phyloP scores from a whole-genome alignment of 139 green algal genomes.

The Trebouxia sp. region DNA sequence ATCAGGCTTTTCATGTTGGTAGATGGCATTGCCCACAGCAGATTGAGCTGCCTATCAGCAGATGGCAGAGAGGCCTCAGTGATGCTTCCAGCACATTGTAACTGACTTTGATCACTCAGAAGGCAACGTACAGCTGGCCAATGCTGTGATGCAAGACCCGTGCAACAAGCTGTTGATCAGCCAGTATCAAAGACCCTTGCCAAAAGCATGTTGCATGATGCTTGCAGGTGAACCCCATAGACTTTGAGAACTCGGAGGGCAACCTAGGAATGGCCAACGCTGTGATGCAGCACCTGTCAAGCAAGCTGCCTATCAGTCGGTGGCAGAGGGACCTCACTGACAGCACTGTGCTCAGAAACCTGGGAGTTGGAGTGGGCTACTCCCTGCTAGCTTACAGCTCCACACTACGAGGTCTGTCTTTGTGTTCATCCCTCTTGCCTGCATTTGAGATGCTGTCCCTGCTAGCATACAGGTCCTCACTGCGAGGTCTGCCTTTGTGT shows the following conservation, averaged over 20 bases:
- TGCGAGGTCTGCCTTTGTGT: slow-evolving; percentile 46
- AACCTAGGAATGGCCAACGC: slow-evolving; percentile 98
- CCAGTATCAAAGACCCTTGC: too few relatives aligned
- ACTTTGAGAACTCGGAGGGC: slow-evolving; percentile 99
- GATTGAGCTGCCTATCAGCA: too few relatives aligned
- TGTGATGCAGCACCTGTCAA: slow-evolving; percentile 87
- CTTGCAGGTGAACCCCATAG: slow-evolving; percentile 92
- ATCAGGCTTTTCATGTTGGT: too few relatives aligned
- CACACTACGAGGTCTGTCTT: slow-evolving; percentile 57
- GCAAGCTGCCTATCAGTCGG: slow-evolving; percentile 92
- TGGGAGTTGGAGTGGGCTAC: slow-evolving; percentile 91
- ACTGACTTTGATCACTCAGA: too few relatives aligned
- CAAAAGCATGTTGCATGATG: neutral
- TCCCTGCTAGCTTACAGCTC: slow-evolving; percentile 89
- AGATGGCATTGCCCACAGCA: too few relatives aligned
- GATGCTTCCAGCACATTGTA: too few relatives aligned
- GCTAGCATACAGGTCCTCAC: slow-evolving; percentile 86
- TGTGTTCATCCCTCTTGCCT: neutral
- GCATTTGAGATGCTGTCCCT: slow-evolving; percentile 50
- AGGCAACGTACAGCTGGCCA: too few relatives aligned
- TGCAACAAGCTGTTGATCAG: too few relatives aligned
- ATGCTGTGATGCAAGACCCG: too few relatives aligned
- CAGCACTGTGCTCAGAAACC: slow-evolving; percentile 96
- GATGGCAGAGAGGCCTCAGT: too few relatives aligned
- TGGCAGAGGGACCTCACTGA: slow-evolving; percentile 98